phyloP scores from a whole-genome alignment of 495 filamentous ascomycete genomes.

The Aspergillus cavernicola region DNA sequence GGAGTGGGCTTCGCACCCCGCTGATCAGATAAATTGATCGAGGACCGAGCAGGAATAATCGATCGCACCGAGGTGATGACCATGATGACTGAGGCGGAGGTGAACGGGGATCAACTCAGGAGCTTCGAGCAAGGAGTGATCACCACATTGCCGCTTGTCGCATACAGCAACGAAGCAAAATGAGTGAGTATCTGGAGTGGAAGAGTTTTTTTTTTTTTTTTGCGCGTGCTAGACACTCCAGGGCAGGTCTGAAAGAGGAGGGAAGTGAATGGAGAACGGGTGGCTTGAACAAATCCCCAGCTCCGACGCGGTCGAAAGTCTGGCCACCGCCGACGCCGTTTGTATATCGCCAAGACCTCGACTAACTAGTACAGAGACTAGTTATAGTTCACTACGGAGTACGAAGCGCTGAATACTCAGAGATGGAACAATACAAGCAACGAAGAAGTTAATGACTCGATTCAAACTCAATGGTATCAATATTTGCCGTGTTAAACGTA shows the following conservation, averaged over 20 bases:
- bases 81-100: slow-evolving; percentile 34
- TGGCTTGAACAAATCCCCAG: slow-evolving; percentile 10
- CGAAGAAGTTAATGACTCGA: too few species aligned
- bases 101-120: slow-evolving; percentile 25
- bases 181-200: not conserved
- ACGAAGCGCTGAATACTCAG: not conserved
- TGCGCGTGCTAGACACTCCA: not conserved
- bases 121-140: slow-evolving; percentile 24
- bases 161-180: not conserved
- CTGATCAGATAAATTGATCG: slow-evolving; percentile 32
- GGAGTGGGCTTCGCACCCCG: slow-evolving; percentile 46
- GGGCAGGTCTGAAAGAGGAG: not conserved
- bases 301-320: slow-evolving; percentile 15
- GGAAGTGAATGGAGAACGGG: not conserved
- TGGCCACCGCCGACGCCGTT: slow-evolving; percentile 16
- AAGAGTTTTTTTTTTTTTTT: not conserved
- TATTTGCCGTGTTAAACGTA: not conserved
- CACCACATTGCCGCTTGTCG: slow-evolving; percentile 34
- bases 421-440: too few species aligned
- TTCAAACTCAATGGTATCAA: not conserved
- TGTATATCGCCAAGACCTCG: slow-evolving; percentile 23
- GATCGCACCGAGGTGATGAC: slow-evolving; percentile 46
- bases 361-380: not conserved
- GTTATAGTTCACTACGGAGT: not conserved
- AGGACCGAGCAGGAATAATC: slow-evolving; percentile 32